These are phyloP conservation scores for Penicillium desertorum DNA, from an alignment of 495 filamentous ascomycete genomes.

Conservation along the genomic window DNA sequence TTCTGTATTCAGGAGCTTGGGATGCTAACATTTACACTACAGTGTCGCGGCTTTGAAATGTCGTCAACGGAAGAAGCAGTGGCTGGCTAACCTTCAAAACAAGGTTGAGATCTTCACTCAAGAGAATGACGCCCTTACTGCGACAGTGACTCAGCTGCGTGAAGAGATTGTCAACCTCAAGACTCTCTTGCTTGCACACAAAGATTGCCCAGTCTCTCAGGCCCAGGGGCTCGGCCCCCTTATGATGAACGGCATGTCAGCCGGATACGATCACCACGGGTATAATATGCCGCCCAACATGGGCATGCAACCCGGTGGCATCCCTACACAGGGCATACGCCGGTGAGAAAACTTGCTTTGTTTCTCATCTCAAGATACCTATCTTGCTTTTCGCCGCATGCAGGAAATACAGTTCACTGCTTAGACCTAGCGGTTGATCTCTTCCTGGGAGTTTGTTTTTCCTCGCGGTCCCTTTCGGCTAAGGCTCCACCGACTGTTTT, in stretches of 20 bases:
- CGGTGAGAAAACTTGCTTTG: constrained; percentile 18
- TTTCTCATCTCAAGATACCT: constrained; percentile 11
- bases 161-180: constrained; percentile 97
- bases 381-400: constrained; percentile 10
- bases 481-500: constrained; percentile 27
- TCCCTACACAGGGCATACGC: constrained; percentile 44
- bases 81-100: constrained; percentile 90
- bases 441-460: constrained; percentile 21
- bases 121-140: constrained; percentile 86
- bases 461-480: constrained; percentile 21
- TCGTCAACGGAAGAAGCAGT: constrained; percentile 97
- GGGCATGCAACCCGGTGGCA: constrained; percentile 44
- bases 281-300: constrained; percentile 40
- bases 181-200: constrained; percentile 88
- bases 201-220: constrained; percentile 92
- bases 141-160: constrained; percentile 76
- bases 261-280: constrained; percentile 40
- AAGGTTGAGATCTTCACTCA: constrained; percentile 90
- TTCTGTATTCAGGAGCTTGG: background rate
- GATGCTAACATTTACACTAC: constrained; percentile 21
- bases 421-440: constrained; percentile 24
- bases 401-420: constrained; percentile 17
- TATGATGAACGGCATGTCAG: constrained; percentile 59
- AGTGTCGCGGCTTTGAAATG: constrained; percentile 97
- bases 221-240: constrained; percentile 74